phyloP scores from a whole-genome alignment of 1,284 basidiomycete genomes.

The Neolentinus lepideus region DNA sequence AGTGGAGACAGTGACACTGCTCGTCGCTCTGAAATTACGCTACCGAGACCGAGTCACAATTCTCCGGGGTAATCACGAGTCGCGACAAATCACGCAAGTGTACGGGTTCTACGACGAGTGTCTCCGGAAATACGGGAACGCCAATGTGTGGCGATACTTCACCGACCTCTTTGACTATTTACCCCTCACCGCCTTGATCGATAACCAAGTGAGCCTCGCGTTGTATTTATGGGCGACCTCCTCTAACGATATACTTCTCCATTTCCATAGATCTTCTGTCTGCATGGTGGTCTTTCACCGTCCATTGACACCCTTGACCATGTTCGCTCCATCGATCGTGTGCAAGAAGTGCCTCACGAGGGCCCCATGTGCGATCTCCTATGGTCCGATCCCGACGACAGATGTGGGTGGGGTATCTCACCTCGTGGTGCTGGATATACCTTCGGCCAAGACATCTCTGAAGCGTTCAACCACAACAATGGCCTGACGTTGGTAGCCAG shows the following conservation, averaged over 20 bases:
- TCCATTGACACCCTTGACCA: constrained; percentile 99
- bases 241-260: constrained; percentile 1
- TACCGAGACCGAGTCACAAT: constrained; percentile 99
- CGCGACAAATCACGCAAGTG: constrained; percentile 98
- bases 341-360: constrained; percentile 98
- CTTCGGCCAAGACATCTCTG: constrained; percentile 98
- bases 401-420: constrained; percentile 99
- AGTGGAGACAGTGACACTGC: constrained; percentile 97
- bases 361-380: constrained; percentile 99
- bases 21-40: constrained; percentile 95
- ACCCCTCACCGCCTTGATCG: constrained; percentile 94
- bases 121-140: constrained; percentile 98
- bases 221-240: not conserved
- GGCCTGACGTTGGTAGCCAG: constrained; percentile 94
- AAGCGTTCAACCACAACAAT: constrained; percentile 99
- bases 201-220: constrained; percentile 81
- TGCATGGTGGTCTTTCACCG: constrained; percentile 96
- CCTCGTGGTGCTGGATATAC: constrained; percentile 99
- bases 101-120: constrained; percentile 99
- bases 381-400: constrained; percentile 99
- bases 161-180: constrained; percentile 99
- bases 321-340: constrained; percentile 95
- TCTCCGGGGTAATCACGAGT: constrained; percentile 97
- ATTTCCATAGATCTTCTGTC: constrained; percentile 90
- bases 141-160: constrained; percentile 99